phyloP scores from a whole-genome alignment of 331 rosid species.

The Rhamnella rubrinervis region DNA sequence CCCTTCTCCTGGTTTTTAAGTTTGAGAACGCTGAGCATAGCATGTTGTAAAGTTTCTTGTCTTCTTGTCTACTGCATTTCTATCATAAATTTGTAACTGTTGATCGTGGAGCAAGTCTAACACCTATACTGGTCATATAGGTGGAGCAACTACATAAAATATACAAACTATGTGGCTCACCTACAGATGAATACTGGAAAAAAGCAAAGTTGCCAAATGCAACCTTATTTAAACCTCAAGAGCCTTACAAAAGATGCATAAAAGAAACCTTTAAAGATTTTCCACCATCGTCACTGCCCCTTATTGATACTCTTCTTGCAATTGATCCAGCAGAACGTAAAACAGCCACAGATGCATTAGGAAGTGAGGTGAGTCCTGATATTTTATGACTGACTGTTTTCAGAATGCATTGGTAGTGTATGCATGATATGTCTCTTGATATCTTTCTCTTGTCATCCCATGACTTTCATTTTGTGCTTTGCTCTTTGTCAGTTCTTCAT shows the following conservation, averaged over 20 bases:
- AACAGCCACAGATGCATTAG: slow-evolving; percentile 83
- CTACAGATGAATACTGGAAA: slow-evolving; percentile 90
- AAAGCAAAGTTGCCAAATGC: slow-evolving; percentile 89
- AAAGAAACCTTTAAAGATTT: slow-evolving; percentile 84
- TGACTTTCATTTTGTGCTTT: slow-evolving; percentile 18
- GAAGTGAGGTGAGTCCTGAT: slow-evolving; percentile 58
- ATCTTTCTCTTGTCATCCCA: neutral
- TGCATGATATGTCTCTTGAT: slow-evolving; percentile 5
- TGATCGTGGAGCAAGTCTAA: slow-evolving; percentile 8
- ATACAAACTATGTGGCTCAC: slow-evolving; percentile 96
- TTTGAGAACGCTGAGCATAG: slow-evolving; percentile 17
- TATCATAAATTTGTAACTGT: slow-evolving; percentile 9
- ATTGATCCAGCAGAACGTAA: slow-evolving; percentile 87
- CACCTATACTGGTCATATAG: slow-evolving; percentile 37
- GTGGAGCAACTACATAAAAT: slow-evolving; percentile 97
- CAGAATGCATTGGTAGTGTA: neutral
- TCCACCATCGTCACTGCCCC: slow-evolving; percentile 77
- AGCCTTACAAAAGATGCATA: slow-evolving; percentile 82
- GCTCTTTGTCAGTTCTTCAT: slow-evolving; percentile 74
- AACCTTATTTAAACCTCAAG: slow-evolving; percentile 80
- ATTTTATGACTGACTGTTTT: slow-evolving; percentile 17
- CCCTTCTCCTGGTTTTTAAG: neutral
- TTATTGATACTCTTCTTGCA: slow-evolving; percentile 84
- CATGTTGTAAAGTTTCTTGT: neutral
- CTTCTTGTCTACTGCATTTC: slow-evolving; percentile 2